Evolutionary conservation across 108 stramenopile species (phyloP).

Genomic region (Schizochytrium sp.): DNA sequence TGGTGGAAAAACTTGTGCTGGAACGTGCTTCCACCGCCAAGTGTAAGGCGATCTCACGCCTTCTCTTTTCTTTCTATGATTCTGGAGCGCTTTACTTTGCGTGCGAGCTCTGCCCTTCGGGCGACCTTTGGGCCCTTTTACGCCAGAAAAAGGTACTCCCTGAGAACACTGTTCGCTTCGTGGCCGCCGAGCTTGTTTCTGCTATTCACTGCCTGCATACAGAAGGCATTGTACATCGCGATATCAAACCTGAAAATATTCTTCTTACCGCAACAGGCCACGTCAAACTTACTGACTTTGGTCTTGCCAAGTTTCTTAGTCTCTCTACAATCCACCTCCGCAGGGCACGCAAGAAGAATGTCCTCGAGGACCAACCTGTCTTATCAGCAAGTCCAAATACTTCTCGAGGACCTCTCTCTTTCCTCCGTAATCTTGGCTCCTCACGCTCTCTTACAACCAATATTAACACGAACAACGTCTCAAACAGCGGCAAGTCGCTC

Average conservation of each 20-base stretch:
- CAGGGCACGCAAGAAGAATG: conserved; percentile 34
- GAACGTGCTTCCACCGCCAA: conserved; percentile 35
- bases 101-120: conserved; percentile 2
- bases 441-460: not conserved
- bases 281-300: conserved; percentile 46
- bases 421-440: not conserved
- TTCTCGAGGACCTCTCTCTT: not conserved
- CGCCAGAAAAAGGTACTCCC: conserved; percentile 76
- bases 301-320: conserved; percentile 39
- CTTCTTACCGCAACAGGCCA: conserved; percentile 75
- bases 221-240: conserved; percentile 91
- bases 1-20: conserved; percentile 37
- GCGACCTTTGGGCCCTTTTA: conserved; percentile 33
- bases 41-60: conserved; percentile 12
- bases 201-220: conserved; percentile 81
- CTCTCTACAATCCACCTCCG: conserved; percentile 1
- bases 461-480: too few species aligned
- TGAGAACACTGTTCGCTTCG: conserved; percentile 78
- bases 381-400: not conserved
- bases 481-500: too few species aligned
- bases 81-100: conserved; percentile 26
- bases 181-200: conserved; percentile 79
- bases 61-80: conserved; percentile 23
- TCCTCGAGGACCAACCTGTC: conserved; percentile 15
- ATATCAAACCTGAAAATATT: conserved; percentile 98